phyloP scores from a whole-genome alignment of 176 grass and related monocot genomes.

The Hordeum marinum region DNA sequence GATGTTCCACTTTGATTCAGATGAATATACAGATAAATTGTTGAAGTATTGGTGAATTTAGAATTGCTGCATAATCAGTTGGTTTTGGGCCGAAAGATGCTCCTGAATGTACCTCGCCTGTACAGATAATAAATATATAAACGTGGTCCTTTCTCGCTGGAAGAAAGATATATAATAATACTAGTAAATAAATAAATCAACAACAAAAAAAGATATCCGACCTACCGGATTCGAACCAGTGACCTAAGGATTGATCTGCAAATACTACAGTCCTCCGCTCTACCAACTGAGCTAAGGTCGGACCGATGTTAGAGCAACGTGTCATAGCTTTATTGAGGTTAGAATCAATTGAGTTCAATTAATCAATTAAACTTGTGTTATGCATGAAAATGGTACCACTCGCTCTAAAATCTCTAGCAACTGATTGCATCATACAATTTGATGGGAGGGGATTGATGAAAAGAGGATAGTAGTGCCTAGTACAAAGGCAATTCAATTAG shows the following conservation, averaged over 20 bases:
- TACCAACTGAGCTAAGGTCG: conserved; percentile 99
- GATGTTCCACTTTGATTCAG: background rate
- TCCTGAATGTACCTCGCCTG: no score
- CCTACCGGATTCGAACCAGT: conserved; percentile 58
- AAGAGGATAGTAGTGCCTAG: background rate
- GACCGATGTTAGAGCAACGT: background rate
- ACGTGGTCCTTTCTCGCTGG: background rate
- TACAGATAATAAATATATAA: no score
- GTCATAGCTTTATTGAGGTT: no score
- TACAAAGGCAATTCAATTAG: conserved; percentile 2
- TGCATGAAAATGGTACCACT: no score
- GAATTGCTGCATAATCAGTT: no score
- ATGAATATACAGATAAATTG: background rate
- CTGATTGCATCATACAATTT: no score
- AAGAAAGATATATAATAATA: background rate
- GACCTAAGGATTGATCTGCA: conserved; percentile 74
- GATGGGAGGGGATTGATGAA: background rate
- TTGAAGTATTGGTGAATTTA: no score
- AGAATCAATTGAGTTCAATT: no score
- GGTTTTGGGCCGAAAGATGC: no score
- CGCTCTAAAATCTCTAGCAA: no score
- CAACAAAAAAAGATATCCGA: background rate
- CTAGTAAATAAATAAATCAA: no score
- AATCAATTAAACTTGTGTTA: no score
- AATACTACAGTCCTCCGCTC: conserved; percentile 95